Conservation (phyloP, 139 green algal species). For the Zygnema circumcarinatum region DNA sequence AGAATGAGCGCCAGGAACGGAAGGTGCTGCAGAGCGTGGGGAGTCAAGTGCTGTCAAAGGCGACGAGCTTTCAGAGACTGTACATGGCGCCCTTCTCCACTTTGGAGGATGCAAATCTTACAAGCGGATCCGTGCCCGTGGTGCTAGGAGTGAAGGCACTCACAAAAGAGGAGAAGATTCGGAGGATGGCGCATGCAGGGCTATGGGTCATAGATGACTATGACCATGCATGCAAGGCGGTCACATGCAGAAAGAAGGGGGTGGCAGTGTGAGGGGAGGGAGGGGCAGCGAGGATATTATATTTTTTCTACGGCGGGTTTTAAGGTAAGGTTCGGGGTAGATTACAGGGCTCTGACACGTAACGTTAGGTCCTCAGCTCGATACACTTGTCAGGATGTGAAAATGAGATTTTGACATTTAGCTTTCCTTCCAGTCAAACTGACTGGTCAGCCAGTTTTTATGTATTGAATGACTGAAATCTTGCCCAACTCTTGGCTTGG, state of each 20-base stretch:
- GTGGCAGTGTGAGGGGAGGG: too few relatives aligned
- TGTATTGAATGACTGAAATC: too few relatives aligned
- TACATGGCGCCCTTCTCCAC: not conserved
- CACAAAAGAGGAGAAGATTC: not conserved
- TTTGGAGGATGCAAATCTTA: not conserved
- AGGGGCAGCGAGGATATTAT: too few relatives aligned
- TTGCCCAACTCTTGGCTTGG: too few relatives aligned
- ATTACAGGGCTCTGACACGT: too few relatives aligned
- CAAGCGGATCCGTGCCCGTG: not conserved
- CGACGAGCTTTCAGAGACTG: not conserved
- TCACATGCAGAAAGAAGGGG: constrained; percentile 29
- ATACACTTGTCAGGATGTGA: too few relatives aligned
- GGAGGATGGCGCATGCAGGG: not conserved
- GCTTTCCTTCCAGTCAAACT: too few relatives aligned
- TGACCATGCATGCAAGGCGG: constrained; percentile 41
- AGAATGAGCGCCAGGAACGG: not conserved
- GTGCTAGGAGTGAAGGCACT: not conserved
- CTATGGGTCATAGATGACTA: constrained; percentile 44
- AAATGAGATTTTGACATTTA: too few relatives aligned
- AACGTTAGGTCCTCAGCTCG: too few relatives aligned
- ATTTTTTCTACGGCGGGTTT: too few relatives aligned
- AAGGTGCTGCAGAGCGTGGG: not conserved
- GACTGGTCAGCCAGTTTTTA: too few relatives aligned
- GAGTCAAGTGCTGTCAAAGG: not conserved
- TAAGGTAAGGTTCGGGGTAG: too few relatives aligned